Percentiles rank a stretch among this genome's conserved stretches.
These are phyloP conservation scores for Nicotiana tabacum DNA, from an alignment of 257 asterid species.

Conservation along the genomic window DNA sequence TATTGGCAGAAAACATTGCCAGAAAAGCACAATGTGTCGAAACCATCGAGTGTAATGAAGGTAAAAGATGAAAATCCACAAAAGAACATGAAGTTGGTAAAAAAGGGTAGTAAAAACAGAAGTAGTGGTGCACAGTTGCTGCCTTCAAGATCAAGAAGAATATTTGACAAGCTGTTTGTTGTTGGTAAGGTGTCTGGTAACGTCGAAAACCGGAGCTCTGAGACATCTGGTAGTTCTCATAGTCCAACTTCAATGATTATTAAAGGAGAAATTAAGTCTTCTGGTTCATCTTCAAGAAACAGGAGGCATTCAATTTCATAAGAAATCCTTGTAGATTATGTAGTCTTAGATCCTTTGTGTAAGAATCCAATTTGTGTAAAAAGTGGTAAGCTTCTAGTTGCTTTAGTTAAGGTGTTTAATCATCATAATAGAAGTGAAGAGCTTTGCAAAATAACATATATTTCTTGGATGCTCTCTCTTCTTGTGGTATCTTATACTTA, in stretches of 20 bases:
- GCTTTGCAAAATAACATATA: not conserved
- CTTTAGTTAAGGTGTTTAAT: not conserved
- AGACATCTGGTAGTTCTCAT: slow-evolving; percentile 81
- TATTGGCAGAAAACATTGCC: slow-evolving; percentile 37
- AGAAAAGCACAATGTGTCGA: slow-evolving; percentile 38
- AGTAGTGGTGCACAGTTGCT: slow-evolving; percentile 51
- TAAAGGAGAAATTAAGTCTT: slow-evolving; percentile 50
- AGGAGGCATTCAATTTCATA: slow-evolving; percentile 81
- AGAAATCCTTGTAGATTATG: not conserved
- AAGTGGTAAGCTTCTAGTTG: not conserved
- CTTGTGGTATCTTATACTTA: not conserved
- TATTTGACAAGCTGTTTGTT: slow-evolving; percentile 69
- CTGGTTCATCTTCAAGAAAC: slow-evolving; percentile 44
- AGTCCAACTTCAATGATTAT: slow-evolving; percentile 60
- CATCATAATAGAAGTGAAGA: not conserved
- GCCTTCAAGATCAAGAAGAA: slow-evolving; percentile 86
- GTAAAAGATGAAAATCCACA: slow-evolving; percentile 39
- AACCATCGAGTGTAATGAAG: slow-evolving; percentile 45
- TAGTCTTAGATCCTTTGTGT: not conserved
- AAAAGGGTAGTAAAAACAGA: slow-evolving; percentile 47
- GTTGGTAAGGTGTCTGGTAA: slow-evolving; percentile 56
- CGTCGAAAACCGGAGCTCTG: slow-evolving; percentile 67
- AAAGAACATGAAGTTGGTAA: slow-evolving; percentile 33
- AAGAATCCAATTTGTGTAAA: not conserved
- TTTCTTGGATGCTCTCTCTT: not conserved